Base-by-base conservation (phyloP, 1,139 yeast species). In the Keqinozyma sinolaborantium region DNA sequence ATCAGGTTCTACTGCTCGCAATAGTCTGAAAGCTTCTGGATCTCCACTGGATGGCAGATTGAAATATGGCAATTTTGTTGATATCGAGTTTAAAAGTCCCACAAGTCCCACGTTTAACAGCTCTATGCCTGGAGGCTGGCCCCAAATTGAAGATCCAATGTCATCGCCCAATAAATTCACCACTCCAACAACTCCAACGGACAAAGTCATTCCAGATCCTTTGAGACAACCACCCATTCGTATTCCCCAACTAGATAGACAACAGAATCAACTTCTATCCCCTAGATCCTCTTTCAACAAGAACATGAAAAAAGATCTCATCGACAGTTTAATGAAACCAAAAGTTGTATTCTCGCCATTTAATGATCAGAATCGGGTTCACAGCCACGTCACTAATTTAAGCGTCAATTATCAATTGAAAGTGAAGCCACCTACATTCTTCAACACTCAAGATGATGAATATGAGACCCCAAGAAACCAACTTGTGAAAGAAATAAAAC, bases 391-490 rank as follows among this genome's bases (percentile, higher is more conserved):
- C 9, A 28, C 24, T 9, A 34, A 33, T 5, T 34, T 40, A 29
- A 51, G 49, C 14, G 31, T 59, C 18, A 45, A 47, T 24, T 58
- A 51, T 32, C 28, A 53, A 12, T 29, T 61, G 6, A 56, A 43
- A 19, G 40, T 61, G 9, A 54, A 48, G 30, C 51, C 64, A 2
- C 65, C 66, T 2, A 40, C 40, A 13, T 45, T 54, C 12, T 51
- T 30, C 28, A 36, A 36, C 14, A 40, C 44, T 5, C 31, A 39
- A 8, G 35, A 34, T 6, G 56, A 53, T 10, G 33, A 38, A 12
- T 33, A 41, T 14, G 34, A 47, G 14, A 40, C 30, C n/a, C 31
- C 37, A 13, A 42, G 44, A 23, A 40, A 46, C 9, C 45, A 42
- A 31, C 40, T 42, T 13, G 31, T 33, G 14, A 47, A 42, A 29